phyloP scores from a whole-genome alignment of 1,139 yeast species.

The Blastobotrys buckinghamii region DNA sequence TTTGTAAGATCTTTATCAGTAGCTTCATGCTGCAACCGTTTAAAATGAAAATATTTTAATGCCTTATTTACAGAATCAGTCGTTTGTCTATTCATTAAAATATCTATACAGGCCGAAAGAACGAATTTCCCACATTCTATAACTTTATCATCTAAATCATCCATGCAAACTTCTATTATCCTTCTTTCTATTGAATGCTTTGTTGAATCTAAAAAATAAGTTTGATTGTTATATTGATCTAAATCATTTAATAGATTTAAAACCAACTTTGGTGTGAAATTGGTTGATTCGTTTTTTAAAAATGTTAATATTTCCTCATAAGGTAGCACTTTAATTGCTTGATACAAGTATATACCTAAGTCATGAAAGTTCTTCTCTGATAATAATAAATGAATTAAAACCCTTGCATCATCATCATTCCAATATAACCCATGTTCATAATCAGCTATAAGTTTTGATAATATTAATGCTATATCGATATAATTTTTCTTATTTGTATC shows the following conservation, averaged over 20 bases:
- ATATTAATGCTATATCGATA: background rate
- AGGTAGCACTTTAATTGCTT: background rate
- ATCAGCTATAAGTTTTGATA: background rate
- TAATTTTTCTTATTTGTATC: background rate
- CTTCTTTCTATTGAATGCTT: background rate
- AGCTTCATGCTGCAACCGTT: conserved; percentile 1
- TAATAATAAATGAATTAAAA: background rate
- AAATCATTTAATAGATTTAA: background rate
- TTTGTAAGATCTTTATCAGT: conserved; percentile 24
- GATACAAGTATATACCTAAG: background rate
- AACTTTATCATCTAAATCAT: background rate
- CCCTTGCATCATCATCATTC: background rate
- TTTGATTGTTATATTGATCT: background rate
- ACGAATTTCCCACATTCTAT: background rate
- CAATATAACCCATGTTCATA: background rate
- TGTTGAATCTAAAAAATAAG: background rate
- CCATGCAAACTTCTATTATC: background rate
- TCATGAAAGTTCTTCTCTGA: background rate
- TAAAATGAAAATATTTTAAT: background rate
- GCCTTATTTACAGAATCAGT: background rate
- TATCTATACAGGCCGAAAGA: background rate
- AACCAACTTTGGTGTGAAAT: background rate
- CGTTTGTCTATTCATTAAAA: background rate
- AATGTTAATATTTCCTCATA: background rate
- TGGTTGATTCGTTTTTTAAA: background rate